Base-by-base conservation (phyloP, 2,329 filamentous ascomycete species). In the Trichoderma brevicompactum region DNA sequence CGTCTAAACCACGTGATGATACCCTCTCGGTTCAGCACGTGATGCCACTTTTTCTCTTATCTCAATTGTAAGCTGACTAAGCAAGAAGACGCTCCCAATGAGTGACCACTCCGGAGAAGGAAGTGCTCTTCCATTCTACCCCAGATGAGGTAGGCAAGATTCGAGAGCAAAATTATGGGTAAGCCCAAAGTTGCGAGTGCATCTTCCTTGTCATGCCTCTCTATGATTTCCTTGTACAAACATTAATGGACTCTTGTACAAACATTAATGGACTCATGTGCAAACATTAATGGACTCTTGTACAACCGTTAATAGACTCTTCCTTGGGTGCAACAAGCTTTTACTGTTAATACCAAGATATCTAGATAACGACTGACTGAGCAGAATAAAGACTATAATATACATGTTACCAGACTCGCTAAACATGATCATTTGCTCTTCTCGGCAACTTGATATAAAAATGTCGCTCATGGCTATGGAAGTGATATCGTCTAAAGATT, bases 1-100 rank as follows among this genome's bases (percentile, higher is more conserved):
- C 67, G 69, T 48, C 65, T 64, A 44, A 63, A 61, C 75, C 76
- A 78, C 69, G 75, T 78, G 75, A 74, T 46, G 9, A n/a, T 70
- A 71, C 72, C 70, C 71, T 72, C 46, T 58, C 50, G 32, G 7
- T 17, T 44, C 6, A 3, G 38, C 64, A 65, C 64, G 64, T 65
- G 64, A 62, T 41, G 9, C 40, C 19, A 15, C 17, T 48, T 40
- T 19, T 38, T 23, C 38, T 3, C 49, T 54, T 54, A 63, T 63
- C 60, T 40, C 15, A 13, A 8, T 15, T 7, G 6, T 0, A 2
- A 2, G 44, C 44, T 60, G 19, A 50, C 34, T 60, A 23, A 60
- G 13, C 56, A 38, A 2, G 6, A 5, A 13, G 12, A 28, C 5
- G 23, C 23, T 28, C 23, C n/a, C n/a, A n/a, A n/a, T n/a, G n/a